Evolutionary conservation across 2,329 filamentous ascomycete genomes (phyloP), one percentile per base, ranked within the genome.

Genomic region (Tothia fuscella): DNA sequence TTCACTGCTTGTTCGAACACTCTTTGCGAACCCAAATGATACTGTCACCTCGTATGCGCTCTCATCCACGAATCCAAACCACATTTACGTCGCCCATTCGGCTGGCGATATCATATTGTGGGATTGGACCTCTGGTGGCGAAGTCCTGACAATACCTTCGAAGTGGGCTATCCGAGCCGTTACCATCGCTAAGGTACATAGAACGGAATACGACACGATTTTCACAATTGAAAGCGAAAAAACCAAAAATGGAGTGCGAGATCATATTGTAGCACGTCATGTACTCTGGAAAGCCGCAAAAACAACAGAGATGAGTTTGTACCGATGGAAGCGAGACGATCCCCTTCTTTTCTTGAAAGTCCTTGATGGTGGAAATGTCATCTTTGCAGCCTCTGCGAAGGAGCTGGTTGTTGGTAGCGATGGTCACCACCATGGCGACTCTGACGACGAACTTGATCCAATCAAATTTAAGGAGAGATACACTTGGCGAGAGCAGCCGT

Each of bases 1-100:
- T 42, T 96, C 91, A 2, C 73, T 93, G 38, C 74, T 93, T 17
- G 68, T 85, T 34, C 78, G 85, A 50, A 76, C 78, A 43, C 79
- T 95, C 37, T 64, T 72, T 10, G 64, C 80, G 21, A 59, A 62
- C n/a, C 49, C 66, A 50, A 55, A 60, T 51, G 58, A 66, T 17
- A 59, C 55, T 9, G 62, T 80, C 17, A 60, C 66, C 17, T 65
- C 66, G 19, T 76, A 69, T 51, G 63, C 65, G 16, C 49, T 76
- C 24, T 78, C 68, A 42, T 61, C 63, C 22, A 52, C 55, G 38
- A 64, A 76, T 57, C 50, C 67, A 46, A 58, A 72, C 52, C 56
- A 69, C 35, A 53, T 78, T 5, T 73, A 74, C 48, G 62, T 76
- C 31, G 67, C 70, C 30, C 72, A 67, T 19, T 64, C 61, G 13